A percentile compares a stretch with the other conserved stretches of the same genome.
These are phyloP conservation scores for Chiua virens DNA, from an alignment of 768 basidiomycete species.

Conservation along the genomic window DNA sequence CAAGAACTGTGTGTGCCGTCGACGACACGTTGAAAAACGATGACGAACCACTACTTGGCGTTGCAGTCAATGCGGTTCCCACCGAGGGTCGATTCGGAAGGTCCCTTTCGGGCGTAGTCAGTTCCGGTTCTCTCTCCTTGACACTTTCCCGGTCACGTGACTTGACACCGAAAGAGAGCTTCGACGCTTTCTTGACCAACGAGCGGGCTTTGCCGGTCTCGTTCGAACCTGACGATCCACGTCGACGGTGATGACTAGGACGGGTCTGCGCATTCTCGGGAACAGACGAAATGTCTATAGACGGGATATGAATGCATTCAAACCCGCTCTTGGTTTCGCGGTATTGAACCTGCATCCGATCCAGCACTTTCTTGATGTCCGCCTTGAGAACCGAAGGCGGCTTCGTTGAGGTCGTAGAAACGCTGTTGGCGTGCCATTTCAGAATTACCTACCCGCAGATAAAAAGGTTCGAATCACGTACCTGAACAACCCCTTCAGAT, in stretches of 20 bases:
- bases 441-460: conserved; percentile 3
- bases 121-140: conserved; percentile 45
- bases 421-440: conserved; percentile 45
- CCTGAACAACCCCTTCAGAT: conserved; percentile 96
- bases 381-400: conserved; percentile 73
- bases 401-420: conserved; percentile 94
- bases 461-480: conserved; percentile 28
- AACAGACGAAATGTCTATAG: conserved; percentile 85
- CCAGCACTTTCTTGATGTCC: conserved; percentile 84
- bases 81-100: conserved; percentile 43
- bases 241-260: conserved; percentile 39
- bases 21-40: conserved; percentile 84
- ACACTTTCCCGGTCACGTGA: conserved; percentile 46
- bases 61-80: conserved; percentile 55
- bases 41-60: conserved; percentile 74
- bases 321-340: conserved; percentile 88
- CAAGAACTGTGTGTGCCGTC: conserved; percentile 43
- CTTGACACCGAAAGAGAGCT: conserved; percentile 73
- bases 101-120: conserved; percentile 44
- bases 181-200: conserved; percentile 73
- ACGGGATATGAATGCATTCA: conserved; percentile 94
- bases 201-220: conserved; percentile 53
- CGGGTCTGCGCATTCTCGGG: conserved; percentile 39
- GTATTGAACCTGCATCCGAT: conserved; percentile 94
- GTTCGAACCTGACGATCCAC: conserved; percentile 49